Evolutionary conservation across 768 basidiomycete genomes (phyloP), one percentile per base, ranked within the genome.

Genomic region (Russula ochroleuca): DNA sequence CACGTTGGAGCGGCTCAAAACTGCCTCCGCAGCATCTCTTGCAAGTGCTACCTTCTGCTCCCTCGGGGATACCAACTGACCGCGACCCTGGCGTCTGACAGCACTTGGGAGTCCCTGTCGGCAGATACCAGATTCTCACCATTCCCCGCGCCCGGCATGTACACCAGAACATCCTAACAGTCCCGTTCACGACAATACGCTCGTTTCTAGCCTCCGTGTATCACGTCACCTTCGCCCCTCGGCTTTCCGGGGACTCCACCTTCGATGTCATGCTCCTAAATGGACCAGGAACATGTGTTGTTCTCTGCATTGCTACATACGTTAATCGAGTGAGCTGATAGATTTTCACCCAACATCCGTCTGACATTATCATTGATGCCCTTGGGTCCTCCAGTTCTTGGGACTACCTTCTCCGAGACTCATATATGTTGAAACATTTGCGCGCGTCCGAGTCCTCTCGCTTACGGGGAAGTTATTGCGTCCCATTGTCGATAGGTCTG

Each of bases 351-450:
- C 50, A 23, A 33, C 54, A 62, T 13, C 6, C 21, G n/a, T 47
- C 15, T 33, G 14, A 25, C 14, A 19, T 69, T 62, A 23, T 37
- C 51, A 57, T 61, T 59, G n/a, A 47, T 41, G 43, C 9, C 17
- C 23, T 38, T 43, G 25, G 33, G 7, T 6, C 35, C 35, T 54
- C 17, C 73, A 97, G 94, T 77, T 98, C 64, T 70, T 96, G 45
- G 88, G 88, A 31, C 73, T 94, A 40, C 78, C 79, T 23, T 81
- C 86, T 1, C 89, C 96, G 7, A 78, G 75, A 45, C 73, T 92
- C 33, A 82, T 99, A 57, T 99, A 97, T 72, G 80, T 98, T 45
- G 97, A 98, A 74, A 94, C 93, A 0, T 97, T 96, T 73, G 94
- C 96, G 9, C 87, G 96, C 6, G 93, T 95, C 2, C 78, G 76